These are phyloP conservation scores for Hanseniaspora pseudoguilliermondii DNA, from an alignment of 805 yeast genomes.

Conservation along the genomic window DNA sequence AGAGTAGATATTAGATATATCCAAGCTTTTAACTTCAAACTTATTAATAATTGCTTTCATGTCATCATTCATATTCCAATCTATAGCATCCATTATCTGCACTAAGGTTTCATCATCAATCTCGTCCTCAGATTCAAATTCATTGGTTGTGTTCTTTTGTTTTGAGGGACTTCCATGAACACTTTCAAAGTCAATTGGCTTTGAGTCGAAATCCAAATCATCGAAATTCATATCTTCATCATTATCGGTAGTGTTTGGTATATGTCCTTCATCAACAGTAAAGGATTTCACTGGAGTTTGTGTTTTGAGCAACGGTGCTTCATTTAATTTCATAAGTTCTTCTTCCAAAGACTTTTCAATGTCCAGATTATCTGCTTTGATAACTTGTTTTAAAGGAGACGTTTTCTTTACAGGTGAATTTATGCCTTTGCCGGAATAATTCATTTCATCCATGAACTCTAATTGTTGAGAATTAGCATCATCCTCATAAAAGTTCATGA, in stretches of 20 bases:
- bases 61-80: conserved; percentile 62
- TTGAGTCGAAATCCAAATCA: background rate
- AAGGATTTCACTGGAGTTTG: background rate
- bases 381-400: background rate
- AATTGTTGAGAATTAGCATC: background rate
- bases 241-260: background rate
- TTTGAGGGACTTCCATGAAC: background rate
- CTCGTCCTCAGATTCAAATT: background rate
- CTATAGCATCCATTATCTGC: conserved; percentile 41
- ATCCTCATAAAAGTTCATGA: conserved; percentile 2
- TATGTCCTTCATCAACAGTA: background rate
- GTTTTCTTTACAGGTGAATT: background rate
- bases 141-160: background rate
- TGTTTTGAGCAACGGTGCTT: background rate
- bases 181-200: conserved; percentile 4
- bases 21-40: conserved; percentile 46
- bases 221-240: background rate
- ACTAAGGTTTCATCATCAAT: conserved; percentile 29
- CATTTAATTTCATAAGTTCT: background rate
- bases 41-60: conserved; percentile 45
- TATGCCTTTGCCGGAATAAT: background rate
- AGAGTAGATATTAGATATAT: conserved; percentile 51
- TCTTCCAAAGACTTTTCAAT: conserved; percentile 2
- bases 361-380: background rate
- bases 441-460: background rate